Conservation (phyloP, 371 early-diverging fungal genomes). For the Mortierella sp. region DNA sequence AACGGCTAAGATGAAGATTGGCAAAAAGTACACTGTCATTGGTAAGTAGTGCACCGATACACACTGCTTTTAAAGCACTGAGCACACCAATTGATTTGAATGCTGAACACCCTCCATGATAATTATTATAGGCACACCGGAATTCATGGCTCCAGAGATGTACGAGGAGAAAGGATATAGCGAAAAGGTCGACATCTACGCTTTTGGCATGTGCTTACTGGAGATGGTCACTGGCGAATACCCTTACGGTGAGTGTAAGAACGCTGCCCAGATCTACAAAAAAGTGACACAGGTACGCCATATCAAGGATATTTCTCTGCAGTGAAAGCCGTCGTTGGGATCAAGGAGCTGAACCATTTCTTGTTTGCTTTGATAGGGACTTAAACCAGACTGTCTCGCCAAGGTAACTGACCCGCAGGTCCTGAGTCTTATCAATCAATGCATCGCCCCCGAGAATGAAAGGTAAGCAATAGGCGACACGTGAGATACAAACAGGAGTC, state of each 20-base stretch:
- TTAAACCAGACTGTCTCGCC: constrained; percentile 82
- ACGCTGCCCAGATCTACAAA: constrained; percentile 88
- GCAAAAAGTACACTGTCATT: constrained; percentile 87
- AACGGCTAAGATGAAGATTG: constrained; percentile 82
- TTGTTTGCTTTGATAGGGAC: constrained; percentile 60
- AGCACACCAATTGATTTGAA: neutral
- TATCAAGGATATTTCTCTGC: neutral
- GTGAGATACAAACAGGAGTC: neutral
- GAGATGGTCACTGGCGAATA: constrained; percentile 93
- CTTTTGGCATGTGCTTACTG: constrained; percentile 93
- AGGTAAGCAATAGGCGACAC: constrained; percentile 50
- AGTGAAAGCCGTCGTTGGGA: neutral
- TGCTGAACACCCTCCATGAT: neutral
- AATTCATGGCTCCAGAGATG: constrained; percentile 97
- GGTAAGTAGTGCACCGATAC: constrained; percentile 59
- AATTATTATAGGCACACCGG: constrained; percentile 76
- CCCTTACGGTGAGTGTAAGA: constrained; percentile 90
- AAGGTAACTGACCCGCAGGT: constrained; percentile 80
- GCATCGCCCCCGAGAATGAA: constrained; percentile 78
- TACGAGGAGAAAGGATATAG: constrained; percentile 91
- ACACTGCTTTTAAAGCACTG: neutral
- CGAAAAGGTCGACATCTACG: constrained; percentile 93
- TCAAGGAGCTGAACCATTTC: neutral
- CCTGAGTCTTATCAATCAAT: constrained; percentile 78
- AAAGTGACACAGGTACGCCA: constrained; percentile 73